Percentiles rank a stretch among this genome's conserved stretches.
Conservation (phyloP, 371 early-diverging fungal genomes). For the Zancudomyces culisetae region DNA sequence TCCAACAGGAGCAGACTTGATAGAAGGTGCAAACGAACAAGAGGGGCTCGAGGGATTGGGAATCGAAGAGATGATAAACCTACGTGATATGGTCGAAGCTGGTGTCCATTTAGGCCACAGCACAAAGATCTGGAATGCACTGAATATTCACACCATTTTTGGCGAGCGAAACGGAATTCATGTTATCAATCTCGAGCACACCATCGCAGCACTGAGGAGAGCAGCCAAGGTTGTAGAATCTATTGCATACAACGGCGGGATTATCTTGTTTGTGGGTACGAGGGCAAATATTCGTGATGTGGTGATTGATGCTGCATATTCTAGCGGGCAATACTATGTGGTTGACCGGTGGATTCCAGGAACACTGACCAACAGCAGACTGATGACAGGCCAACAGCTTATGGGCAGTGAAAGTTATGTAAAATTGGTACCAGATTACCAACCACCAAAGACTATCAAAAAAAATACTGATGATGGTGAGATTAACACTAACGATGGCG, state of each 20-base stretch:
- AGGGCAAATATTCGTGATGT: slow-evolving; percentile 35
- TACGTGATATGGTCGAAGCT: slow-evolving; percentile 73
- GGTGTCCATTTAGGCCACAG: slow-evolving; percentile 84
- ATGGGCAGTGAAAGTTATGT: neutral
- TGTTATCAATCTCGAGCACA: slow-evolving; percentile 88
- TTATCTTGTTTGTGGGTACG: slow-evolving; percentile 78
- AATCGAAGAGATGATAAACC: no score
- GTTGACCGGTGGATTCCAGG: slow-evolving; percentile 74
- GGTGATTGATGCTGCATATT: slow-evolving; percentile 49
- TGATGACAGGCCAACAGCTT: slow-evolving; percentile 29
- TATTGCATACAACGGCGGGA: slow-evolving; percentile 60
- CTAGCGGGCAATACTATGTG: slow-evolving; percentile 59
- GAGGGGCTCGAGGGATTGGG: no score
- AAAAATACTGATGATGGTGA: no score
- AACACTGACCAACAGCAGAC: slow-evolving; percentile 67
- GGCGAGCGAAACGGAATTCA: slow-evolving; percentile 81
- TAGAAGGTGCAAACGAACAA: no score
- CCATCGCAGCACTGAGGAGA: slow-evolving; percentile 67
- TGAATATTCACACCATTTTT: slow-evolving; percentile 69
- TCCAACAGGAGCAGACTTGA: no score
- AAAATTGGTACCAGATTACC: slow-evolving; percentile 8
- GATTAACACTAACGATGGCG: neutral
- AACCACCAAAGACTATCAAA: slow-evolving; percentile 5
- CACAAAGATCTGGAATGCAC: slow-evolving; percentile 53
- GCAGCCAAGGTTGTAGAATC: slow-evolving; percentile 56